Evolutionary conservation across 257 asterid species (phyloP).

Genomic region (Solanum stenotomum): DNA sequence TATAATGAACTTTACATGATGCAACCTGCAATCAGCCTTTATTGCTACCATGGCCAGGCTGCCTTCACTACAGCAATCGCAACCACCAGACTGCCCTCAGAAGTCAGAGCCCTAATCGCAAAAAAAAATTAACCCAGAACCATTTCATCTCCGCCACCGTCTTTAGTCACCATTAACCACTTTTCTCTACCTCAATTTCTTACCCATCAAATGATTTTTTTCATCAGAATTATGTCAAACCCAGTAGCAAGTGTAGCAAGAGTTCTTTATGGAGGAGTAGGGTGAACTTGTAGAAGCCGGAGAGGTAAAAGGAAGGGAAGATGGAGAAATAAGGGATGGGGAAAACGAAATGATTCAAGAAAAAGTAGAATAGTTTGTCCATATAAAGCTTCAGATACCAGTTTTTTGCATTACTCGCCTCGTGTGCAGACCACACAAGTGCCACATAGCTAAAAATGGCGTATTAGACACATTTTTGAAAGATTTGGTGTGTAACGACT

Average conservation of each 20-base stretch:
- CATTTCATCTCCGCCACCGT: background rate
- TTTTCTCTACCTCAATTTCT: background rate
- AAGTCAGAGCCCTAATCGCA: background rate
- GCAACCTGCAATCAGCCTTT: background rate
- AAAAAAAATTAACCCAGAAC: background rate
- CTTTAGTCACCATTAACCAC: background rate
- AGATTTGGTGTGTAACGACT: background rate
- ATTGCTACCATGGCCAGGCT: background rate
- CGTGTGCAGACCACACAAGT: background rate
- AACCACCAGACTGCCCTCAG: background rate
- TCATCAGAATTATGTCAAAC: background rate
- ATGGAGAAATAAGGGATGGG: background rate
- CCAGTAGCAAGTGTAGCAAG: background rate
- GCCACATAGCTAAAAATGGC: background rate
- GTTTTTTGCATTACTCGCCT: background rate
- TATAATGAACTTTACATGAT: background rate
- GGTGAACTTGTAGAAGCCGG: background rate
- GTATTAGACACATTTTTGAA: background rate
- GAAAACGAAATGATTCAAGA: too few relatives aligned
- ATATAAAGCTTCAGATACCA: background rate
- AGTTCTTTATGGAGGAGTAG: background rate
- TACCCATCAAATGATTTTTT: background rate
- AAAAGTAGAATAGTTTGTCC: background rate
- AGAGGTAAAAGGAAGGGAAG: background rate
- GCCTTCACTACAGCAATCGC: background rate